Base-by-base conservation (phyloP, 139 green algal species). In the Chlorella sp. region DNA sequence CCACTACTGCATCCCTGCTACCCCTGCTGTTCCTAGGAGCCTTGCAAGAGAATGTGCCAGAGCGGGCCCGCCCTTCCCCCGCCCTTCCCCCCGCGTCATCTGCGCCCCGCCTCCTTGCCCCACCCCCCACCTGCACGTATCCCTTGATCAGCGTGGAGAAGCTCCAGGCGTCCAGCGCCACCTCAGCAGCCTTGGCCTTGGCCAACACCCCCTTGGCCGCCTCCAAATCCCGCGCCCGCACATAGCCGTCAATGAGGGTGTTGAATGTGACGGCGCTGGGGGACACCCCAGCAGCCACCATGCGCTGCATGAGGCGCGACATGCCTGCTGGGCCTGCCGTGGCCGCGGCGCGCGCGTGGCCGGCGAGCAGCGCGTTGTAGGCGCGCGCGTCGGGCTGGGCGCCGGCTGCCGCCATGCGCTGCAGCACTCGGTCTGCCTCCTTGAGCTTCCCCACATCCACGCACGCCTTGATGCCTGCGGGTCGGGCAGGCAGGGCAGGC, bases 341-440 rank as follows among this genome's bases (percentile, higher is more conserved):
- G 80, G 94, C 85, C 5, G 85, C 91, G 3, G 86, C 88, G 3
- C 78, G 60, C 0, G 85, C 84, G 79, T 94, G 87, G 28, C 90
- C 91, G 30, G 94, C 94, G 39, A 97, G 88, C 79, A 97, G 84
- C 48, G 95, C 93, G 89, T 97, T 97, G 92, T 94, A 95, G 1
- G 92, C 92, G 0, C 85, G 89, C 42, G 94, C 91, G 80, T 93
- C 93, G 66, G 71, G 90, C 39, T 48, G 69, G 39, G 64, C 73
- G 60, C 71, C 86, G 40, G 81, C 66, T 78, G 80, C 61, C 28
- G 61, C 9, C 53, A 81, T 48, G 83, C 64, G 0, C 90, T 87
- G 77, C 84, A 97, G 81, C 39, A 97, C 88, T 3, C 66, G 40
- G 57, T 90, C 81, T 5, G 96, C 95, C 80, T 96, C 95, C 0